Percentiles rank a stretch among this genome's conserved stretches.
Conservation (phyloP, 768 basidiomycete genomes). For the Arthromyces matolae region DNA sequence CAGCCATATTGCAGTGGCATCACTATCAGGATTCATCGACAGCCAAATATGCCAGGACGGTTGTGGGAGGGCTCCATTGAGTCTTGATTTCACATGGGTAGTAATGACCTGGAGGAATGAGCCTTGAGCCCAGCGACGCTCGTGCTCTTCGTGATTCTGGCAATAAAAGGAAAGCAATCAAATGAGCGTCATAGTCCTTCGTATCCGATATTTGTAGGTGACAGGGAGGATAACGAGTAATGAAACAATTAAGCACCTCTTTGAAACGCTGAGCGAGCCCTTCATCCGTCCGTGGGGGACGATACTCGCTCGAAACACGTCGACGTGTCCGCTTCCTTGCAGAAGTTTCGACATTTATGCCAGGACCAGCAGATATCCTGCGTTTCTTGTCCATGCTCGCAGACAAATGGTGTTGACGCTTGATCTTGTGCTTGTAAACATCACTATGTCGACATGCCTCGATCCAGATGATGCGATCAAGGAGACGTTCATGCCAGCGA, state of each 20-base stretch:
- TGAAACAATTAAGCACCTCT: constrained; percentile 47
- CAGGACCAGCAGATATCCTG: constrained; percentile 23
- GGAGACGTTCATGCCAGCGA: constrained; percentile 44
- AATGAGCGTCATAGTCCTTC: constrained; percentile 17
- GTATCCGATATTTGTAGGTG: constrained; percentile 11
- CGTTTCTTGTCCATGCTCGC: constrained; percentile 31
- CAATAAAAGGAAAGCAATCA: constrained; percentile 14
- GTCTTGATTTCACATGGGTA: constrained; percentile 32
- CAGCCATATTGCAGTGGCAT: constrained; percentile 78
- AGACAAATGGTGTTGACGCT: constrained; percentile 16
- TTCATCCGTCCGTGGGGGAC: constrained; percentile 56
- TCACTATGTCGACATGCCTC: constrained; percentile 62
- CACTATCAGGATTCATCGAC: constrained; percentile 69
- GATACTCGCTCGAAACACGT: constrained; percentile 43
- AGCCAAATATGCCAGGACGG: constrained; percentile 65
- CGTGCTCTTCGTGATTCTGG: constrained; percentile 71
- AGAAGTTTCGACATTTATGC: constrained; percentile 19
- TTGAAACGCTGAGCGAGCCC: constrained; percentile 62
- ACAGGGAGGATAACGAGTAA: constrained; percentile 12
- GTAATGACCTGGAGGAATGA: constrained; percentile 57
- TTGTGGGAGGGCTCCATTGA: constrained; percentile 27
- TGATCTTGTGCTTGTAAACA: constrained; percentile 53
- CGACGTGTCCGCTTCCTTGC: constrained; percentile 39
- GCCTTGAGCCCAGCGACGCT: constrained; percentile 69
- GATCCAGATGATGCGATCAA: constrained; percentile 49